Conservation (phyloP, 257 asterid genomes). For the Solanum corneliomulleri region DNA sequence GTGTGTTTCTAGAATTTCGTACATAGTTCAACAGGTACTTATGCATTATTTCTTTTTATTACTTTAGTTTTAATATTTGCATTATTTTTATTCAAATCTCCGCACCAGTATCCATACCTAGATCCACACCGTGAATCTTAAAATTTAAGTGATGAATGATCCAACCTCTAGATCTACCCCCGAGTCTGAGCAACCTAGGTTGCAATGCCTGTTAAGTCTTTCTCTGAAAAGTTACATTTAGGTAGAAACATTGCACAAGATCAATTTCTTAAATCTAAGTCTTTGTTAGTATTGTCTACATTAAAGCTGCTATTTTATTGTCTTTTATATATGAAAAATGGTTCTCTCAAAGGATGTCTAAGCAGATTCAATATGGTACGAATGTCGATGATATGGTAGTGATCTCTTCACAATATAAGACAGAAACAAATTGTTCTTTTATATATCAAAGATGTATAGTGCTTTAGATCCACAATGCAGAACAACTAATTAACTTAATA, state of each 20-base stretch:
- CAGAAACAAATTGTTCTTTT: too few relatives aligned
- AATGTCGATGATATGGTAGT: background rate
- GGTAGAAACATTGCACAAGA: background rate
- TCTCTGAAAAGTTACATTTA: background rate
- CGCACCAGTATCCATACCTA: too few relatives aligned
- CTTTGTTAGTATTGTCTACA: background rate
- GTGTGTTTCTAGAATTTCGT: background rate
- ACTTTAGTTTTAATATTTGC: background rate
- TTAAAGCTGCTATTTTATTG: background rate
- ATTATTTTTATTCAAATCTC: too few relatives aligned
- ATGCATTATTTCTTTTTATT: background rate
- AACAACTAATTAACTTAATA: background rate
- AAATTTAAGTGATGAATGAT: background rate
- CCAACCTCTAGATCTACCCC: background rate
- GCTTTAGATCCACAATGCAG: background rate
- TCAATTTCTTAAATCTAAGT: background rate
- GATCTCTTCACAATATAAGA: too few relatives aligned
- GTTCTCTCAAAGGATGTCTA: background rate
- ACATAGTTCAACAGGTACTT: background rate
- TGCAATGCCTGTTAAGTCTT: background rate
- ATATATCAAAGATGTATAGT: background rate
- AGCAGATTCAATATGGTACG: background rate
- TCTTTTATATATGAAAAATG: background rate
- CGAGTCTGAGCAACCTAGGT: background rate
- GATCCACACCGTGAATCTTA: background rate